Evolutionary conservation across 257 asterid species (phyloP).

Genomic region (Plantago ovata): DNA sequence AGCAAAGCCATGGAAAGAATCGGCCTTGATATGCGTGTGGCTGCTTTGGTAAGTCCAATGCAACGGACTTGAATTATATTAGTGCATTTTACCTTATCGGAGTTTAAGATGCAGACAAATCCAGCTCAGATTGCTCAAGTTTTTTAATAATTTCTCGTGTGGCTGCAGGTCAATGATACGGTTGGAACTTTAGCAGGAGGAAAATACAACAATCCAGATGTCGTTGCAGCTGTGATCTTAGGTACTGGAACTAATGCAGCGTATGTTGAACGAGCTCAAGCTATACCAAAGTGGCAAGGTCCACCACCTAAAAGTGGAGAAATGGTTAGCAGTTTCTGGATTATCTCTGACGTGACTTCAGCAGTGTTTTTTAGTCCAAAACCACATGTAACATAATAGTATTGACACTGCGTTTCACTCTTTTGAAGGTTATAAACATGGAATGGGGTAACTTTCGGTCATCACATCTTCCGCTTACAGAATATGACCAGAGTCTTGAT

Average conservation of each 20-base stretch:
- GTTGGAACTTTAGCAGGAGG: conserved; percentile 96
- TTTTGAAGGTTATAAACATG: conserved; percentile 89
- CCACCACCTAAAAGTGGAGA: conserved; percentile 69
- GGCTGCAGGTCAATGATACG: conserved; percentile 71
- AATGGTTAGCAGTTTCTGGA: conserved; percentile 47
- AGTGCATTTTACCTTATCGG: not conserved
- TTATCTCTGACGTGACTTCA: not conserved
- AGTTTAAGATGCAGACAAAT: too few species aligned
- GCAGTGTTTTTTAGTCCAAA: not conserved
- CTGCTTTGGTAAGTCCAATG: conserved; percentile 64
- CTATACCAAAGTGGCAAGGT: conserved; percentile 86
- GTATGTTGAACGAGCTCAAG: conserved; percentile 72
- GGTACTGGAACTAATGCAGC: conserved; percentile 99
- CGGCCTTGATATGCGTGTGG: conserved; percentile 74
- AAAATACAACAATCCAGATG: conserved; percentile 57
- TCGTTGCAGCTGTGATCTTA: conserved; percentile 79
- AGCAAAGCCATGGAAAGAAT: conserved; percentile 76
- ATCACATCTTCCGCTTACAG: conserved; percentile 82
- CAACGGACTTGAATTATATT: not conserved
- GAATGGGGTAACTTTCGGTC: conserved; percentile 96
- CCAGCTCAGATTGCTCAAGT: not conserved
- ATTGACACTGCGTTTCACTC: conserved; percentile 2
- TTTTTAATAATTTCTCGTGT: conserved; percentile 1
- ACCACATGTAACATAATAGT: not conserved
- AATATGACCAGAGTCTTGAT: conserved; percentile 71